phyloP scores from a whole-genome alignment of 1,284 basidiomycete species.

The Porogramme epimiltina region DNA sequence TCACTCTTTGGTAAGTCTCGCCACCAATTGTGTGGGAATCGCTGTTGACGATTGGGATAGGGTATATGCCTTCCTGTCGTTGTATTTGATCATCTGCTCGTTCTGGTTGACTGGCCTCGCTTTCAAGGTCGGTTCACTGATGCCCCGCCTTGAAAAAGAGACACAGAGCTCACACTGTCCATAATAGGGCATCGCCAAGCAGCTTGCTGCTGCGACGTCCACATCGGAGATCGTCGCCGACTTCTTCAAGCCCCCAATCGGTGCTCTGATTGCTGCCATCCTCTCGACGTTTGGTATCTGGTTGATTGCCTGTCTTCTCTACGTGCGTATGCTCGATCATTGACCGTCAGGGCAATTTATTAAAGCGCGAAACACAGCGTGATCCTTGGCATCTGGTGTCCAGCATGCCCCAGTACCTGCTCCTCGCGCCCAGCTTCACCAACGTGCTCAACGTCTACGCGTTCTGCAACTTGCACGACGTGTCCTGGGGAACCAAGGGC shows the following conservation, averaged over 20 bases:
- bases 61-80: slow-evolving; percentile 77
- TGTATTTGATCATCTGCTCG: slow-evolving; percentile 86
- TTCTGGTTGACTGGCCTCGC: slow-evolving; percentile 81
- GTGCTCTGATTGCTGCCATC: slow-evolving; percentile 85
- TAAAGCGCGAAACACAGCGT: slow-evolving; percentile 46
- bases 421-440: slow-evolving; percentile 88
- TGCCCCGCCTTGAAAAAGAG: not conserved
- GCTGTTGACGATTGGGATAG: slow-evolving; percentile 35
- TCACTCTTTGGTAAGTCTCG: slow-evolving; percentile 76
- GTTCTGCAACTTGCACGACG: slow-evolving; percentile 94
- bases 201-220: slow-evolving; percentile 54
- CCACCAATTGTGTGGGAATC: not conserved
- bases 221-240: slow-evolving; percentile 45
- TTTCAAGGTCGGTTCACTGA: slow-evolving; percentile 57
- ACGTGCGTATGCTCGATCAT: slow-evolving; percentile 55
- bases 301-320: slow-evolving; percentile 85
- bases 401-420: slow-evolving; percentile 93
- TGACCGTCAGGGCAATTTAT: not conserved
- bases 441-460: slow-evolving; percentile 96
- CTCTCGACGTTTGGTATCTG: slow-evolving; percentile 88
- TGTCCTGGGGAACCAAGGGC: slow-evolving; percentile 95
- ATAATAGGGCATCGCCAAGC: slow-evolving; percentile 55
- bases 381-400: slow-evolving; percentile 99
- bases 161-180: not conserved
- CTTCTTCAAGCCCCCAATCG: slow-evolving; percentile 78